phyloP scores from a whole-genome alignment of 1,284 basidiomycete species.

The Cystobasidium slooffiae region DNA sequence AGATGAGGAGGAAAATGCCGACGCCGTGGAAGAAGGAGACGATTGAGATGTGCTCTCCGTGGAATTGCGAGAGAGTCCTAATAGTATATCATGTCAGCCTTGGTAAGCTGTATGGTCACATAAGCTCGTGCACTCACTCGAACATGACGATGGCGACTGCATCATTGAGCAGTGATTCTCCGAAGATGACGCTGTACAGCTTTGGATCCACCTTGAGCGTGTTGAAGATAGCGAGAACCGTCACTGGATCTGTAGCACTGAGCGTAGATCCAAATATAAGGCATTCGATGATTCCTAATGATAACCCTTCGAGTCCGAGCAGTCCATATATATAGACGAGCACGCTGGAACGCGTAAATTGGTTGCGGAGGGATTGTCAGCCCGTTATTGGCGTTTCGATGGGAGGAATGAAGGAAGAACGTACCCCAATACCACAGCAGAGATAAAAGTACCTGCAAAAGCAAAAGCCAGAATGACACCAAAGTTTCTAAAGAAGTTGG shows the following conservation, averaged over 20 bases:
- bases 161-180: constrained; percentile 95
- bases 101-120: not conserved
- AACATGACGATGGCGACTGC: constrained; percentile 99
- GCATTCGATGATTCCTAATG: constrained; percentile 83
- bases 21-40: constrained; percentile 91
- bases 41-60: constrained; percentile 84
- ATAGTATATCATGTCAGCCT: constrained; percentile 1
- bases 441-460: constrained; percentile 95
- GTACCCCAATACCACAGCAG: constrained; percentile 92
- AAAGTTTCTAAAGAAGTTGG: constrained; percentile 96
- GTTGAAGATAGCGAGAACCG: constrained; percentile 98
- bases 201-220: constrained; percentile 99
- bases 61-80: constrained; percentile 89
- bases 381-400: constrained; percentile 58
- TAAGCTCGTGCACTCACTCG: constrained; percentile 72
- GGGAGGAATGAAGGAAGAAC: constrained; percentile 54
- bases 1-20: constrained; percentile 94
- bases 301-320: constrained; percentile 82
- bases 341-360: constrained; percentile 63
- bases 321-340: constrained; percentile 94
- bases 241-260: constrained; percentile 97
- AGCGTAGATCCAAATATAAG: constrained; percentile 95
- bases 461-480: constrained; percentile 96
- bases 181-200: constrained; percentile 96
- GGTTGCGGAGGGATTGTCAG: not conserved